Conservation (phyloP, 345 rosid genomes). For the Fremontodendron californicum region DNA sequence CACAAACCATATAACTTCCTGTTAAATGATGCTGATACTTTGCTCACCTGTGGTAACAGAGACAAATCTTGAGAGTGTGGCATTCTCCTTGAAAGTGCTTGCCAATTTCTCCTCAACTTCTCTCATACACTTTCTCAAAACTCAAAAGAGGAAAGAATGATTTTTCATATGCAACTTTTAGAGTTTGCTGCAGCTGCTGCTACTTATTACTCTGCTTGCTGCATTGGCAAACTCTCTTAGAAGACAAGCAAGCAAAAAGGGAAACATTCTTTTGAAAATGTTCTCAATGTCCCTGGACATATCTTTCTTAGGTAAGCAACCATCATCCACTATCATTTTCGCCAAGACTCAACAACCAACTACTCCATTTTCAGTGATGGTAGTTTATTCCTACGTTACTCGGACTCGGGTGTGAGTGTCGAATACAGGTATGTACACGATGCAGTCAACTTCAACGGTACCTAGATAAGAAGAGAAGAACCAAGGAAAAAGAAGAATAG, state of each 20-base stretch:
- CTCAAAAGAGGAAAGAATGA: not conserved
- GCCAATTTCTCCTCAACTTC: conserved; percentile 20
- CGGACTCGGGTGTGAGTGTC: too few species aligned
- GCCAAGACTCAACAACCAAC: not conserved
- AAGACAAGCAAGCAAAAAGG: conserved; percentile 26
- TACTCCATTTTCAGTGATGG: not conserved
- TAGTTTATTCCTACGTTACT: too few species aligned
- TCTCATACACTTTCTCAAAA: not conserved
- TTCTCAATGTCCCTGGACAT: not conserved
- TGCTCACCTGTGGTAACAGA: not conserved
- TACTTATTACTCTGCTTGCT: not conserved
- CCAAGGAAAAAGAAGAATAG: too few species aligned
- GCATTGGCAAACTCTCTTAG: not conserved
- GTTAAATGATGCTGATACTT: not conserved
- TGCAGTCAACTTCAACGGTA: too few species aligned
- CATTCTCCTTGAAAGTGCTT: conserved; percentile 12
- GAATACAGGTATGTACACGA: too few species aligned
- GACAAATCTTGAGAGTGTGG: conserved; percentile 8
- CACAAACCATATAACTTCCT: not conserved
- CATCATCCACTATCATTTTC: conserved; percentile 14
- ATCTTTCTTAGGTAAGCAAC: conserved; percentile 23
- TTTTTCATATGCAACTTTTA: not conserved
- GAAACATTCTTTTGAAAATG: not conserved
- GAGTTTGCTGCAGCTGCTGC: not conserved
- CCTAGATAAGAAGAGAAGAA: too few species aligned